These are phyloP conservation scores for Murraya paniculata DNA, from an alignment of 345 rosid genomes.

Conservation along the genomic window DNA sequence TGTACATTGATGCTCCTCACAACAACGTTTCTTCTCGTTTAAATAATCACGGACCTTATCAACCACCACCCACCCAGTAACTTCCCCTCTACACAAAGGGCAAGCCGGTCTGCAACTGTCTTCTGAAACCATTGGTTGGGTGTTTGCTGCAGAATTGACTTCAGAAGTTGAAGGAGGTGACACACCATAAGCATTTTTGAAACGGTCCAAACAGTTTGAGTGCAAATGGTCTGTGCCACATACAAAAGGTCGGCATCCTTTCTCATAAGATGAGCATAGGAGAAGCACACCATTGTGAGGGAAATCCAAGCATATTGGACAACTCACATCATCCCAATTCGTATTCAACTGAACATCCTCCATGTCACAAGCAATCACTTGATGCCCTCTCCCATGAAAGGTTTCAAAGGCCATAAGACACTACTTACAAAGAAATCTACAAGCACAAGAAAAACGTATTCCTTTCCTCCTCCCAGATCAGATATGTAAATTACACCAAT, in stretches of 20 bases:
- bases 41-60: slow-evolving; percentile 73
- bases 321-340: slow-evolving; percentile 72
- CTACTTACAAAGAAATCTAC: slow-evolving; percentile 22
- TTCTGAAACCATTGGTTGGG: slow-evolving; percentile 36
- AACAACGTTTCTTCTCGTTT: slow-evolving; percentile 69
- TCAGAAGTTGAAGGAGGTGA: slow-evolving; percentile 48
- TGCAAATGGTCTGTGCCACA: slow-evolving; percentile 86
- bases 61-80: slow-evolving; percentile 75
- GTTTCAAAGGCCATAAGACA: slow-evolving; percentile 42
- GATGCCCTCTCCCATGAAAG: slow-evolving; percentile 33
- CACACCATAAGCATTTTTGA: slow-evolving; percentile 68
- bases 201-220: slow-evolving; percentile 90
- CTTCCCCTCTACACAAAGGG: slow-evolving; percentile 95
- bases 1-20: slow-evolving; percentile 67
- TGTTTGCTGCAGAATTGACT: slow-evolving; percentile 22
- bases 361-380: slow-evolving; percentile 23
- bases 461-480: slow-evolving; percentile 10
- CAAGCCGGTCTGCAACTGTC: slow-evolving; percentile 58
- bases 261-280: slow-evolving; percentile 69
- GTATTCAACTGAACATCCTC: slow-evolving; percentile 53
- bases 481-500: slow-evolving; percentile 2
- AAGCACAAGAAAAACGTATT: slow-evolving; percentile 17
- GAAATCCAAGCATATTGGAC: slow-evolving; percentile 90
- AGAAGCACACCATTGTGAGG: slow-evolving; percentile 94
- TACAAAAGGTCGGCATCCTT: slow-evolving; percentile 86